These are phyloP conservation scores for Telfairia occidentalis DNA, from an alignment of 331 rosid species.

Conservation along the genomic window DNA sequence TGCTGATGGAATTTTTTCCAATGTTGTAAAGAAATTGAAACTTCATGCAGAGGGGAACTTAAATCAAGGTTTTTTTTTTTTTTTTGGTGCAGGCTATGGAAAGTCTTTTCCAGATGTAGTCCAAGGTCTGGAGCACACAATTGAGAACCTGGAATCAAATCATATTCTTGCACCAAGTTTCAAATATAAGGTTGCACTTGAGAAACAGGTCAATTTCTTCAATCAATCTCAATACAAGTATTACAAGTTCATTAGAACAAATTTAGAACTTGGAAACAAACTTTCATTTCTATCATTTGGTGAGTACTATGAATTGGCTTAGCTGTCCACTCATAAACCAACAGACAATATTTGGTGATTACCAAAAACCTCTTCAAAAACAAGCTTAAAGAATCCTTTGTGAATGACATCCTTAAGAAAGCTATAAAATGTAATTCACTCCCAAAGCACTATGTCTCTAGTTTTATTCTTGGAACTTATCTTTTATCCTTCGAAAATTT, in stretches of 20 bases:
- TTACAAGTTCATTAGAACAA: neutral
- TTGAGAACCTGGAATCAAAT: conserved; percentile 57
- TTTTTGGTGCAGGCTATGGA: conserved; percentile 64
- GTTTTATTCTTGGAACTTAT: neutral
- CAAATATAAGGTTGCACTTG: conserved; percentile 78
- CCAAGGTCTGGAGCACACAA: conserved; percentile 56
- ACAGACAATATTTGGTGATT: neutral
- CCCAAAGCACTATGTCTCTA: neutral
- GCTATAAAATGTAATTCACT: neutral
- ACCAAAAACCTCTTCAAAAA: neutral
- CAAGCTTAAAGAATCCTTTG: neutral
- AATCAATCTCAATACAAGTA: conserved; percentile 6
- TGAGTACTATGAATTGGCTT: neutral
- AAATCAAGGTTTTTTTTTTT: neutral
- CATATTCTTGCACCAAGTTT: conserved; percentile 64
- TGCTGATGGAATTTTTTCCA: neutral
- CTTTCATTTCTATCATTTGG: neutral
- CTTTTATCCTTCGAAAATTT: neutral
- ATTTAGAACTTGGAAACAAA: neutral
- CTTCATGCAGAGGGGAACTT: neutral
- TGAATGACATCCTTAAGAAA: neutral
- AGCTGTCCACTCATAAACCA: neutral
- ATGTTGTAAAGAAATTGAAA: neutral
- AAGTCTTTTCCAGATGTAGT: conserved; percentile 60
- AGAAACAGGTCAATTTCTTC: conserved; percentile 62